These are phyloP conservation scores for Emericellopsis cladophorae DNA, from an alignment of 2,329 filamentous ascomycete species.

Conservation along the genomic window DNA sequence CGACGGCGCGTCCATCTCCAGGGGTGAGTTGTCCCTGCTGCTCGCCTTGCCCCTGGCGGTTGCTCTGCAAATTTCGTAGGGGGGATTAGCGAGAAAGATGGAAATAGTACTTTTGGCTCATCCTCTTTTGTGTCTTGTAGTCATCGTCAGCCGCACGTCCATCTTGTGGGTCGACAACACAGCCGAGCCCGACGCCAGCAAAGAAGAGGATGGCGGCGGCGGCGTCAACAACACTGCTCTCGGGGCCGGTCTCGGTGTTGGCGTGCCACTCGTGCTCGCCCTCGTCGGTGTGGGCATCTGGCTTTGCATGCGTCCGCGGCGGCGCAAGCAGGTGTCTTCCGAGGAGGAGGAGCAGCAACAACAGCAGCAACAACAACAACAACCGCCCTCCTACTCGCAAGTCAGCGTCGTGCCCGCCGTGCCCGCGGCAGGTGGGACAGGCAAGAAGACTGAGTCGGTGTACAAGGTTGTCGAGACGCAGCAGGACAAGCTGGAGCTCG, in stretches of 20 bases:
- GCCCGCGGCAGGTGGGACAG: too few relatives aligned
- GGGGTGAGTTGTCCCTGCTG: background rate
- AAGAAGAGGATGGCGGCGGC: background rate
- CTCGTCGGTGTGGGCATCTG: background rate
- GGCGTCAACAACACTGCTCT: background rate
- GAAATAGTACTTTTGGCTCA: background rate
- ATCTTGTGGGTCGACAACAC: background rate
- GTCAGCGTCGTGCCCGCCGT: too few relatives aligned
- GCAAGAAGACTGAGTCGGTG: too few relatives aligned
- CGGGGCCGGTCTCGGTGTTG: background rate
- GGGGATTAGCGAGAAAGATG: too few relatives aligned
- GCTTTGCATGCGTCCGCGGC: background rate
- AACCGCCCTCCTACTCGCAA: too few relatives aligned
- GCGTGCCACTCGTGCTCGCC: background rate
- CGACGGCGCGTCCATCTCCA: background rate
- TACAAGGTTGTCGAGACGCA: background rate
- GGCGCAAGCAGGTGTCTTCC: background rate
- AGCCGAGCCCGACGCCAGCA: background rate
- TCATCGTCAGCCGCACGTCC: background rate
- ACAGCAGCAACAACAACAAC: too few relatives aligned
- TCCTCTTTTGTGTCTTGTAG: background rate
- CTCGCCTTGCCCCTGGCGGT: background rate
- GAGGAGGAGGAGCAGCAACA: too few relatives aligned
- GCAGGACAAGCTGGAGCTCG: background rate
- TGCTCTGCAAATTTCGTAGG: background rate